Percentiles rank a stretch among this genome's conserved stretches.
phyloP scores from a whole-genome alignment of 2,329 filamentous ascomycete species.

The Triangularia verruculosa region DNA sequence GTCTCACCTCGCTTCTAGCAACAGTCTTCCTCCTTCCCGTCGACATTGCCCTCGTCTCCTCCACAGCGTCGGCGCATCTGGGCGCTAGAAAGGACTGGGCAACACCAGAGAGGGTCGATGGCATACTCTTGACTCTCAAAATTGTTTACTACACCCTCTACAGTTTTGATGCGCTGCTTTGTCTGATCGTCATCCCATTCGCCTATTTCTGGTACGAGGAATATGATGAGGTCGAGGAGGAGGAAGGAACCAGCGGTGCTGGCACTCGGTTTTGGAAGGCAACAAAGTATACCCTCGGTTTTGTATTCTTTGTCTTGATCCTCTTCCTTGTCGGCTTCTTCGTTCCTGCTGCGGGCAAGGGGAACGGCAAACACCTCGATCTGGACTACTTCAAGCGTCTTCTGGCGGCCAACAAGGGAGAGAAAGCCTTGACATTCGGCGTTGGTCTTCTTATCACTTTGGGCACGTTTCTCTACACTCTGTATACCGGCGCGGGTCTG shows the following conservation, averaged over 20 bases:
- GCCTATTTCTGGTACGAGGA: conserved; percentile 99
- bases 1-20: conserved; percentile 80
- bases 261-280: conserved; percentile 75
- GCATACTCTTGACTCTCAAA: conserved; percentile 76
- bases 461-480: conserved; percentile 78
- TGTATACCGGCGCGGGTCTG: conserved; percentile 87
- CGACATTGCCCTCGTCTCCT: conserved; percentile 91
- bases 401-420: conserved; percentile 81
- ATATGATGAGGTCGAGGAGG: conserved; percentile 85
- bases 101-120: conserved; percentile 72
- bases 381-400: conserved; percentile 90
- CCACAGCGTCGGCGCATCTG: conserved; percentile 70
- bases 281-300: conserved; percentile 84
- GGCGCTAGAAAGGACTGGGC: conserved; percentile 95
- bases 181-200: conserved; percentile 86
- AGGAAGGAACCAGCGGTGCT: conserved; percentile 71
- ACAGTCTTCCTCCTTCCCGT: conserved; percentile 91
- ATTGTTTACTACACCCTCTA: conserved; percentile 92
- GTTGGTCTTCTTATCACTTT: conserved; percentile 85
- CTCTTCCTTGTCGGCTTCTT: conserved; percentile 94
- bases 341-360: conserved; percentile 72
- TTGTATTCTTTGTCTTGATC: conserved; percentile 74
- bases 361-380: conserved; percentile 66
- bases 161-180: conserved; percentile 85
- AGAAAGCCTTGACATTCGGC: conserved; percentile 87